Conservation (phyloP, 768 basidiomycete genomes). For the Phaeotremella fagi region DNA sequence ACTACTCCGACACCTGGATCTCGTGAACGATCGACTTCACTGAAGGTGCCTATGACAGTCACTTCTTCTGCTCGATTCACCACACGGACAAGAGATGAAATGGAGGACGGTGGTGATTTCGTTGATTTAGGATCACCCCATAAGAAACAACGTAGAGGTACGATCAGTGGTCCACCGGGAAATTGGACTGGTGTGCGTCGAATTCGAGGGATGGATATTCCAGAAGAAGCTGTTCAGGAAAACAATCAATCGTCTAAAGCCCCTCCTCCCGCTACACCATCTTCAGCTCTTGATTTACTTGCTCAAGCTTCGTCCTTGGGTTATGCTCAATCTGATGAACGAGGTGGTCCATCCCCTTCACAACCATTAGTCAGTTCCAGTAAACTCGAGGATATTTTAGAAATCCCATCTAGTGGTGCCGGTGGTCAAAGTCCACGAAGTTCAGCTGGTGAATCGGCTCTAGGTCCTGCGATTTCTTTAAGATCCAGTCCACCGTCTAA, state of each 20-base stretch:
- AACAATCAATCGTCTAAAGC: neutral
- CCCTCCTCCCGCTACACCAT: neutral
- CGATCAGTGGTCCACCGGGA: slow-evolving; percentile 1
- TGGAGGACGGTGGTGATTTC: neutral
- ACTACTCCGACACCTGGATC: slow-evolving; percentile 24
- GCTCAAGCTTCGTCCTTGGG: slow-evolving; percentile 37
- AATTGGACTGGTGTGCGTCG: neutral
- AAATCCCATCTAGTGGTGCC: neutral
- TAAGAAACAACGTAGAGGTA: slow-evolving; percentile 13
- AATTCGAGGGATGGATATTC: slow-evolving; percentile 10
- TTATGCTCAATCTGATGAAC: slow-evolving; percentile 11
- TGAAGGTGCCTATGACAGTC: slow-evolving; percentile 17
- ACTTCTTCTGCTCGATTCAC: slow-evolving; percentile 36
- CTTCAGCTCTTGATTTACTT: slow-evolving; percentile 33
- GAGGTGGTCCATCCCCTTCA: neutral
- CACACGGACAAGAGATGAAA: slow-evolving; percentile 16
- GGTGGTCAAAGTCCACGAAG: neutral
- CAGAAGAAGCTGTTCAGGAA: neutral
- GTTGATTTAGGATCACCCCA: slow-evolving; percentile 15
- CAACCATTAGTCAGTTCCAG: neutral
- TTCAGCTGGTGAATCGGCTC: neutral
- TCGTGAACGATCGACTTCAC: neutral
- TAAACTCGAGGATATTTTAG: slow-evolving; percentile 3
- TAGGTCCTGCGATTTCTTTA: slow-evolving; percentile 28
- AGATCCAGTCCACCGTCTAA: slow-evolving; percentile 1